Evolutionary conservation across 1,139 yeast genomes (phyloP).

Genomic region (Zygosaccharomyces pseudobailii): DNA sequence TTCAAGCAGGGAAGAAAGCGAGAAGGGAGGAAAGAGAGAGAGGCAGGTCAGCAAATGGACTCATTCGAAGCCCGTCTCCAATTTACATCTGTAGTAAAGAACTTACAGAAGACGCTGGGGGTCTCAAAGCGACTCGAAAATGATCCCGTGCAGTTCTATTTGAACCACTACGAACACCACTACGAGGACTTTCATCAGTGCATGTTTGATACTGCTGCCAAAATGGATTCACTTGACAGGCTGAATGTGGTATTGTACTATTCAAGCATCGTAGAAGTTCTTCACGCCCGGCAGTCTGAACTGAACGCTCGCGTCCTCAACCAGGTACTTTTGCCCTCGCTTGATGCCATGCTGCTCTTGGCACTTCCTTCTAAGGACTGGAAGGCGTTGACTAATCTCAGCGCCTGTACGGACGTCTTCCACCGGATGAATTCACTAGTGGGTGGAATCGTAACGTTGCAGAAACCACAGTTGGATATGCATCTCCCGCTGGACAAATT

Average conservation of each 20-base stretch:
- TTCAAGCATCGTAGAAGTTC: constrained; percentile 17
- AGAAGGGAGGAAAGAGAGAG: background rate
- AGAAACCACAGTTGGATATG: background rate
- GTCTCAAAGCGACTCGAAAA: constrained; percentile 11
- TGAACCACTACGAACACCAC: constrained; percentile 28
- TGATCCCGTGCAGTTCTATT: constrained; percentile 31
- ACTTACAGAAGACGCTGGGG: constrained; percentile 28
- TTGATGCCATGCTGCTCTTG: constrained; percentile 17
- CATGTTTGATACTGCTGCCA: constrained; percentile 26
- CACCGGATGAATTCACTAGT: constrained; percentile 11
- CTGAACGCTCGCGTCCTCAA: constrained; percentile 18
- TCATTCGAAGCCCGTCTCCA: constrained; percentile 33
- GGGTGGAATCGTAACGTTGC: constrained; percentile 6
- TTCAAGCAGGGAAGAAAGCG: too few species aligned
- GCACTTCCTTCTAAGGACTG: constrained; percentile 26
- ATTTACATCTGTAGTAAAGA: constrained; percentile 31
- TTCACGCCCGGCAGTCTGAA: constrained; percentile 16
- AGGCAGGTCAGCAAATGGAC: constrained; percentile 23
- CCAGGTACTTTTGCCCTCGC: constrained; percentile 21
- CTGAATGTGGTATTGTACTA: constrained; percentile 29
- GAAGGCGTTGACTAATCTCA: constrained; percentile 24
- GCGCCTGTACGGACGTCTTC: constrained; percentile 18
- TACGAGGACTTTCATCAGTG: constrained; percentile 35
- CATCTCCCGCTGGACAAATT: constrained; percentile 5
- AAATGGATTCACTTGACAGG: constrained; percentile 31